Conservation (phyloP, 1,284 basidiomycete genomes). For the Mycocalia duriaeana region DNA sequence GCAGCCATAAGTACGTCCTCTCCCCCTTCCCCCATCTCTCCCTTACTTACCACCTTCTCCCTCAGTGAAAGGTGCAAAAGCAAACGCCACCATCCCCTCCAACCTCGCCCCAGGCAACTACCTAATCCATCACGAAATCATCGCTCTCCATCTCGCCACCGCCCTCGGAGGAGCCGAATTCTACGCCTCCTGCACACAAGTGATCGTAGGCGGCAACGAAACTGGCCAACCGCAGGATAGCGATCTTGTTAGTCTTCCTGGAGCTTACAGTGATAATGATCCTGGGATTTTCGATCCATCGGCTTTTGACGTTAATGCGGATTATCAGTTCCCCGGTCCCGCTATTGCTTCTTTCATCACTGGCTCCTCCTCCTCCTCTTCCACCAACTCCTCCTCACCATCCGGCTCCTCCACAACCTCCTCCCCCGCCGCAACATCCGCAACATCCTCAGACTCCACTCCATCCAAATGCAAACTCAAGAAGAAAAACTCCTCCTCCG, state of each 20-base stretch:
- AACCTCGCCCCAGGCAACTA: slow-evolving; percentile 59
- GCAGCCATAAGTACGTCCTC: slow-evolving; percentile 30
- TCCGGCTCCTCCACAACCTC: neutral
- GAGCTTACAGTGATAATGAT: slow-evolving; percentile 57
- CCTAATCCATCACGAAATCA: slow-evolving; percentile 68
- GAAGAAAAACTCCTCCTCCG: slow-evolving; percentile 1
- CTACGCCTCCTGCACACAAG: slow-evolving; percentile 64
- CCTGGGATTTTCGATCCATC: slow-evolving; percentile 43
- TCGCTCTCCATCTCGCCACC: slow-evolving; percentile 61
- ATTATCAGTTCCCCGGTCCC: slow-evolving; percentile 51
- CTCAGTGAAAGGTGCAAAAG: slow-evolving; percentile 21
- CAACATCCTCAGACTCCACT: slow-evolving; percentile 1
- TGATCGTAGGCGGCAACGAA: slow-evolving; percentile 49
- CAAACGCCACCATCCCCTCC: slow-evolving; percentile 44
- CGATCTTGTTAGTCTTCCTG: slow-evolving; percentile 59
- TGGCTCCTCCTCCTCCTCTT: neutral
- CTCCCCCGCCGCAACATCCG: neutral
- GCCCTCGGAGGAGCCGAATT: slow-evolving; percentile 60
- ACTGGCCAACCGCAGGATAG: slow-evolving; percentile 34
- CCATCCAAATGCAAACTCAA: neutral
- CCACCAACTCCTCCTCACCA: neutral
- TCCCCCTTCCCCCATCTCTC: neutral
- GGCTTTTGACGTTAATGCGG: slow-evolving; percentile 31
- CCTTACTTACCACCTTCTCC: slow-evolving; percentile 1
- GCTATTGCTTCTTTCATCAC: slow-evolving; percentile 37